A percentile compares a stretch with the other conserved stretches of the same genome.
phyloP scores from a whole-genome alignment of 495 filamentous ascomycete species.

The Neurospora sp. region DNA sequence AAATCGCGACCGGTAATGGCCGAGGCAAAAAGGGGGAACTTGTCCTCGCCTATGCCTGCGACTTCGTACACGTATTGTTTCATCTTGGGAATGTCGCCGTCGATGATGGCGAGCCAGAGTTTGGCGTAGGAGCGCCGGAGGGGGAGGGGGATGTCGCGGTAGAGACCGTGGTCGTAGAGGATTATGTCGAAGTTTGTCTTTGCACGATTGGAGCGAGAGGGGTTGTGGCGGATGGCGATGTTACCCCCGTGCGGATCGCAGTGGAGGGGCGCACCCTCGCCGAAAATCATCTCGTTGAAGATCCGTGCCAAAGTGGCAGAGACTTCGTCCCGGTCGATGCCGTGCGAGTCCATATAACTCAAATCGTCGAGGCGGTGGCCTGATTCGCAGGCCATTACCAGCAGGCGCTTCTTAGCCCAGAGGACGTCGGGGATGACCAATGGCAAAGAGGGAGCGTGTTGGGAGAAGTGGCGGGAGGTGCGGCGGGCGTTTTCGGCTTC shows the following conservation, averaged over 20 bases:
- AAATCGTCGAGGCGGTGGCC: conserved; percentile 87
- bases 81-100: conserved; percentile 74
- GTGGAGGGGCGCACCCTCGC: conserved; percentile 77
- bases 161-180: conserved; percentile 95
- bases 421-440: conserved; percentile 83
- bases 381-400: conserved; percentile 91
- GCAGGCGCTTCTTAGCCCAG: conserved; percentile 79
- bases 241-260: conserved; percentile 98
- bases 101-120: conserved; percentile 92
- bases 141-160: conserved; percentile 76
- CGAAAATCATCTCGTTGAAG: conserved; percentile 99
- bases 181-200: conserved; percentile 85
- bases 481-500: conserved; percentile 81
- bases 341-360: conserved; percentile 69
- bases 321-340: conserved; percentile 92
- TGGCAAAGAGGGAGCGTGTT: conserved; percentile 51
- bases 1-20: conserved; percentile 96
- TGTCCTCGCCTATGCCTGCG: conserved; percentile 78
- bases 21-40: conserved; percentile 83
- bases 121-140: conserved; percentile 86
- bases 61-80: conserved; percentile 81
- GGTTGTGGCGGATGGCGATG: conserved; percentile 77
- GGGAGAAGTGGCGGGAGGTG: conserved; percentile 65
- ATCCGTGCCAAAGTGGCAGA: conserved; percentile 83
- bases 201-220: conserved; percentile 24